phyloP scores from a whole-genome alignment of 2,329 filamentous ascomycete genomes.

The Neoscytalidium dimidiatum region DNA sequence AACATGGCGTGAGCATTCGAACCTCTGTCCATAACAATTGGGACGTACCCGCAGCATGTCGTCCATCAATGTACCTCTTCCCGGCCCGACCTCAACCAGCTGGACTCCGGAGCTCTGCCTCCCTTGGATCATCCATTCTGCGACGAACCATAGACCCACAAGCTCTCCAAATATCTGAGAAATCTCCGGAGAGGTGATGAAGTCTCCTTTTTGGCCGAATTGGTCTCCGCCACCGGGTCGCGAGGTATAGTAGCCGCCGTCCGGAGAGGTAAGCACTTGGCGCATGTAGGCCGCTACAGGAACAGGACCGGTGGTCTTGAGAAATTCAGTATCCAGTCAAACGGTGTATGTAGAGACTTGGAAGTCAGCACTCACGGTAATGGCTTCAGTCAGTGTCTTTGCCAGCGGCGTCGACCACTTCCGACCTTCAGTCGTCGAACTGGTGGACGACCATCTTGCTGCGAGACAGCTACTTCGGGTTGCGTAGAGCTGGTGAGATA shows the following conservation, averaged over 20 bases:
- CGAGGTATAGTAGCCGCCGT: slow-evolving; percentile 91
- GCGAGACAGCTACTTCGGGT: slow-evolving; percentile 22
- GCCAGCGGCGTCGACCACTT: slow-evolving; percentile 93
- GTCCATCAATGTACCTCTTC: slow-evolving; percentile 93
- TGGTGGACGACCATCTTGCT: slow-evolving; percentile 42
- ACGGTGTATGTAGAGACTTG: background rate
- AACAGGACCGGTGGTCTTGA: slow-evolving; percentile 82
- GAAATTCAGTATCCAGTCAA: slow-evolving; percentile 28
- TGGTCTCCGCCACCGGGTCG: slow-evolving; percentile 72
- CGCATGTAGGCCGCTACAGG: slow-evolving; percentile 96
- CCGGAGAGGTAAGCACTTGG: slow-evolving; percentile 90
- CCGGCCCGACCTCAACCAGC: slow-evolving; percentile 91
- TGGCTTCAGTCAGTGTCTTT: slow-evolving; percentile 82
- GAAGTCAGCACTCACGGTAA: slow-evolving; percentile 61
- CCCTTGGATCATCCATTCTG: slow-evolving; percentile 95
- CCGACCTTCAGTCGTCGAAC: slow-evolving; percentile 21
- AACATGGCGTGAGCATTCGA: slow-evolving; percentile 17
- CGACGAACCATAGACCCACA: slow-evolving; percentile 89
- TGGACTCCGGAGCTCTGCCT: slow-evolving; percentile 72
- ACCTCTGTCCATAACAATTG: background rate
- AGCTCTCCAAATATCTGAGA: slow-evolving; percentile 96
- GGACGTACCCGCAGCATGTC: slow-evolving; percentile 80
- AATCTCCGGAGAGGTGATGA: slow-evolving; percentile 96
- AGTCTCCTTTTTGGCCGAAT: slow-evolving; percentile 92
- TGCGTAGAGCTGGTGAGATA: background rate